phyloP scores from a whole-genome alignment of 345 rosid species.

The Eucalyptus tenuipes region DNA sequence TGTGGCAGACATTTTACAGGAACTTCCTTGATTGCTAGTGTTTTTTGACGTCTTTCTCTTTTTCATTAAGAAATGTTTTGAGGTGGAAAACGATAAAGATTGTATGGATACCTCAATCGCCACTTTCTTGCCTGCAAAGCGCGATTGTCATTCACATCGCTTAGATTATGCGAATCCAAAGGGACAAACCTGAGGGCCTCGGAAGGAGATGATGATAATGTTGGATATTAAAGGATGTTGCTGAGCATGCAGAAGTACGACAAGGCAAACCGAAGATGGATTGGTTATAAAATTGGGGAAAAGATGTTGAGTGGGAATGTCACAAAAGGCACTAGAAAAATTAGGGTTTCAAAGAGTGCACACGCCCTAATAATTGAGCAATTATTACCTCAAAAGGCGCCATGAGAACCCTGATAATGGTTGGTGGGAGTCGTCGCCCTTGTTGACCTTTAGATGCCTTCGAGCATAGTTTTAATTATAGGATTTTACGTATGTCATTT shows the following conservation, averaged over 20 bases:
- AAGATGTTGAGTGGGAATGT: conserved; percentile 11
- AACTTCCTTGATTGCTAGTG: not conserved
- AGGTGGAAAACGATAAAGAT: not conserved
- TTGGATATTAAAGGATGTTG: not conserved
- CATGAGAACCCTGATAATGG: not conserved
- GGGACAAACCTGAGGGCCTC: not conserved
- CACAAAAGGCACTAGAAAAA: conserved; percentile 1
- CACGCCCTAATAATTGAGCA: conserved; percentile 31
- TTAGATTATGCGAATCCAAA: not conserved
- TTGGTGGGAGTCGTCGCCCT: not conserved
- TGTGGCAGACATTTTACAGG: not conserved
- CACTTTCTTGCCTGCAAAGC: not conserved
- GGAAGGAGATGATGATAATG: not conserved
- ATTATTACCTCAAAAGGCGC: conserved; percentile 35
- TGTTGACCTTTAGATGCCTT: not conserved
- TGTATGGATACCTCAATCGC: not conserved
- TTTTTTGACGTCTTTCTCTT: not conserved
- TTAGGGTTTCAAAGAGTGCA: conserved; percentile 7
- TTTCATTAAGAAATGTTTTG: not conserved
- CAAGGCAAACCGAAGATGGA: conserved; percentile 3
- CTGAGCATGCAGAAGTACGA: not conserved
- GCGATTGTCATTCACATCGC: not conserved
- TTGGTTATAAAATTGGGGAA: conserved; percentile 11
- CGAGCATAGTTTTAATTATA: not conserved
- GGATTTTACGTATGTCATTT: not conserved